Evolutionary conservation across 1,139 yeast species (phyloP).

Genomic region (Nadsonia starkeyi-henricii): DNA sequence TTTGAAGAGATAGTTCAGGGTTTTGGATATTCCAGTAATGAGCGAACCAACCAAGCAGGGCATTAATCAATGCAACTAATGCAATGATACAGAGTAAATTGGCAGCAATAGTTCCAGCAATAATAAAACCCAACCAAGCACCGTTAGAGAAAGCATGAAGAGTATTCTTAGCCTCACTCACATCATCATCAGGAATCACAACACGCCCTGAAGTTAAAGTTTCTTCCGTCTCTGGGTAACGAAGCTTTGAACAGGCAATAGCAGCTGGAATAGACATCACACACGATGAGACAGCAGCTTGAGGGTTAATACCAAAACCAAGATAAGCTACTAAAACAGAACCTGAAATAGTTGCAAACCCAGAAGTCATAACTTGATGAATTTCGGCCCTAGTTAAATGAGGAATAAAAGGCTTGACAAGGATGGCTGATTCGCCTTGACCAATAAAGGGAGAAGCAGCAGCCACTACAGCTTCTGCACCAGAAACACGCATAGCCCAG

Average conservation of each 20-base stretch:
- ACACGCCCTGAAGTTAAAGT: slow-evolving; percentile 40
- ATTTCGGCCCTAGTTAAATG: slow-evolving; percentile 49
- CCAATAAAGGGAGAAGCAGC: slow-evolving; percentile 62
- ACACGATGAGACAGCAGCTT: slow-evolving; percentile 52
- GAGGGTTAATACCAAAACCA: slow-evolving; percentile 50
- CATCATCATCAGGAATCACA: slow-evolving; percentile 34
- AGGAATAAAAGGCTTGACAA: slow-evolving; percentile 49
- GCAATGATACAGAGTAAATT: slow-evolving; percentile 54
- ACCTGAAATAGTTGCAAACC: slow-evolving; percentile 56
- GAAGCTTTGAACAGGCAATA: slow-evolving; percentile 46
- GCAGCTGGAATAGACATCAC: slow-evolving; percentile 63
- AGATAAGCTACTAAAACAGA: slow-evolving; percentile 53
- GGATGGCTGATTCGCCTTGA: slow-evolving; percentile 53
- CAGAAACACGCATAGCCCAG: slow-evolving; percentile 48
- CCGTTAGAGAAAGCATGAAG: slow-evolving; percentile 54
- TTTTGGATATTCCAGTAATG: slow-evolving; percentile 43
- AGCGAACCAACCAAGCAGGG: slow-evolving; percentile 50
- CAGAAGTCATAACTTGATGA: slow-evolving; percentile 46
- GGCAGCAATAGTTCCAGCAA: slow-evolving; percentile 48
- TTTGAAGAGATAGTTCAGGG: slow-evolving; percentile 37
- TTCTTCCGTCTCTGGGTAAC: slow-evolving; percentile 48
- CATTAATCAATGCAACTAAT: slow-evolving; percentile 44
- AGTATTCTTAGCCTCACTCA: slow-evolving; percentile 38
- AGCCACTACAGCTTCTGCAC: slow-evolving; percentile 57
- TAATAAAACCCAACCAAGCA: slow-evolving; percentile 44